Base-by-base conservation (phyloP, 2,329 filamentous ascomycete genomes). In the Colletotrichum chlorophyti region DNA sequence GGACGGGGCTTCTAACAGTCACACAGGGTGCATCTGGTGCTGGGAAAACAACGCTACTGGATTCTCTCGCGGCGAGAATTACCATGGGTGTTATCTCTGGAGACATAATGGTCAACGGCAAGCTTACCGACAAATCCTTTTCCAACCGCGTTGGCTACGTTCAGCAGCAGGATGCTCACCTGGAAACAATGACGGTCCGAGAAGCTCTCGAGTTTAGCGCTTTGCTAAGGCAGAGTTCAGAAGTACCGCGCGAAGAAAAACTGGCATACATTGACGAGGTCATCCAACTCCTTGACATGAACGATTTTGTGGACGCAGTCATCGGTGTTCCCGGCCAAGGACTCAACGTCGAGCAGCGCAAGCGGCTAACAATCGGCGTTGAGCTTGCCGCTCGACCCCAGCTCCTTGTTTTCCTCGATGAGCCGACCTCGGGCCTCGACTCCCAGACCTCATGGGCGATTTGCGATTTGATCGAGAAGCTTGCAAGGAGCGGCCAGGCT, bases 391-490 rank as follows among this genome's bases (percentile, higher is more conserved):
- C 89, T 1, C 89, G 89, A 67, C 90, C 90, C 1, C 82, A 88
- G 35, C 75, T 92, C 3, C 79, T 92, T 45, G 81, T 92, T 14
- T 92, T 92, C 77, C 79, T 92, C 12, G 90, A 93, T 65, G 90
- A 93, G 66, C 90, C 90, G 2, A 92, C 89, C 3, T 91, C 88
- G 7, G 90, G 90, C 68, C 79, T 92, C 9, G 89, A 93, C 70
- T 87, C 82, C 65, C 88, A 91, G 68, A 91, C 89, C 1, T 88
- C 89, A 0, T 92, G 88, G 87, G 86, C 88, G 46, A 91, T 92
- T 67, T 83, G 87, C 27, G 83, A 86, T 68, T 78, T 92, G 4
- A 82, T 93, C 54, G 83, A 89, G 64, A 91, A 91, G 61, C 74
- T 88, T 4, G 79, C 83, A 0, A 66, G 72, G 7, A 74, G 69